Percentiles rank a stretch among this genome's conserved stretches.
Conservation (phyloP, 257 asterid species). For the Solanum stenotomum region DNA sequence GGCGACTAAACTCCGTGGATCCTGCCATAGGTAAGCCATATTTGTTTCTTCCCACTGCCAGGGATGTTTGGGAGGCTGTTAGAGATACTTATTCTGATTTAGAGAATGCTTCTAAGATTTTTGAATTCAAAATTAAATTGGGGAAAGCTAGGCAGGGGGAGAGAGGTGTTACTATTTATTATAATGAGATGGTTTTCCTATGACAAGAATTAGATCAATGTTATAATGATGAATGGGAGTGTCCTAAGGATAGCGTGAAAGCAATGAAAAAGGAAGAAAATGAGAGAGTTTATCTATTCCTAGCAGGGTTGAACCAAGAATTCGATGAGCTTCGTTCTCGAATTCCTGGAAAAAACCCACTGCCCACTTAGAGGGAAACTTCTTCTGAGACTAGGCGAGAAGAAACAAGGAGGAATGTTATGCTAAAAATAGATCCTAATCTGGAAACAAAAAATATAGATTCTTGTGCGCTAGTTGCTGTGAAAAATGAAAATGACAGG, state of each 20-base stretch:
- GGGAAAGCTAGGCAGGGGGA: background rate
- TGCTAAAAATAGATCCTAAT: background rate
- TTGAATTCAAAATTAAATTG: background rate
- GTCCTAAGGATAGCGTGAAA: background rate
- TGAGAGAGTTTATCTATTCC: background rate
- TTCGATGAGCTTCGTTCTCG: background rate
- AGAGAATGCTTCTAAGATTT: background rate
- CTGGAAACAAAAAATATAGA: background rate
- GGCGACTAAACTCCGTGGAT: background rate
- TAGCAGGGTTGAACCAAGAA: background rate
- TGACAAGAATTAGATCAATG: background rate
- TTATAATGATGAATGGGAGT: background rate
- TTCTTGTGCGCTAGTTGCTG: background rate
- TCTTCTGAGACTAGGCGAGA: background rate
- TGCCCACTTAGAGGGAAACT: background rate
- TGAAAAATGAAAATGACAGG: background rate
- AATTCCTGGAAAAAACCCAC: background rate
- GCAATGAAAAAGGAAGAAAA: background rate
- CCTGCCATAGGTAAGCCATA: background rate
- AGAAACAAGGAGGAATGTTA: background rate
- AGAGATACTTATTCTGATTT: background rate
- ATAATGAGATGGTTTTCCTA: background rate
- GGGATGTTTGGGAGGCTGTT: background rate
- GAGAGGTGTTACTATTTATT: background rate
- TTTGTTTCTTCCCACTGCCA: background rate